Conservation (phyloP, 2,329 filamentous ascomycete species). For the Paecilomyces niveus region DNA sequence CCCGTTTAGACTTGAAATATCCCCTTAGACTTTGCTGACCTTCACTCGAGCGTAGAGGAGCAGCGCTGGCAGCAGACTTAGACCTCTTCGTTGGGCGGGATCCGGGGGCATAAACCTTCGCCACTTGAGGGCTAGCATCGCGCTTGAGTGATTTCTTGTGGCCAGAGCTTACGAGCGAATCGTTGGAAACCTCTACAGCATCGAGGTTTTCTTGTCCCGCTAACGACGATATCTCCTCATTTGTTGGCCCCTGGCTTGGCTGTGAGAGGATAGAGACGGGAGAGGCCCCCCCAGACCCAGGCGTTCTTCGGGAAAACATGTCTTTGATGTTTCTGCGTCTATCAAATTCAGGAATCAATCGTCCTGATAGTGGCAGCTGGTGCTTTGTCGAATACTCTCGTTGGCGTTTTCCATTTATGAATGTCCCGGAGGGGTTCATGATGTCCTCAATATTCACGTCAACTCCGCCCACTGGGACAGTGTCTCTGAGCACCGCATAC, state of each 20-base stretch:
- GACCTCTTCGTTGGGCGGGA: slow-evolving; percentile 41
- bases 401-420: slow-evolving; percentile 58
- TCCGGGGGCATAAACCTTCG: slow-evolving; percentile 11
- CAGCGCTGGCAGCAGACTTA: slow-evolving; percentile 34
- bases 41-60: slow-evolving; percentile 26
- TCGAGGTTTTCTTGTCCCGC: neutral
- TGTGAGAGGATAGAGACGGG: neutral
- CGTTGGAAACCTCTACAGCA: neutral
- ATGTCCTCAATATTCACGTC: slow-evolving; percentile 58
- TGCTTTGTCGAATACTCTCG: slow-evolving; percentile 60
- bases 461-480: slow-evolving; percentile 45
- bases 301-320: slow-evolving; percentile 69
- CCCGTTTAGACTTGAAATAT: slow-evolving; percentile 64
- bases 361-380: slow-evolving; percentile 68
- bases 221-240: neutral
- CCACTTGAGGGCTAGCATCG: slow-evolving; percentile 23
- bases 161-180: neutral
- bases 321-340: slow-evolving; percentile 79
- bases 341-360: slow-evolving; percentile 80
- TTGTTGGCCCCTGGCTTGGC: neutral
- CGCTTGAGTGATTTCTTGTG: slow-evolving; percentile 7
- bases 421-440: slow-evolving; percentile 70
- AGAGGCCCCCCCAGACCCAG: slow-evolving; percentile 12
- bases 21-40: slow-evolving; percentile 62
- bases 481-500: slow-evolving; percentile 65